Evolutionary conservation across 306 rosid genomes (phyloP), one percentile per base, ranked within the genome.

Genomic region (Cicer arietinum): DNA sequence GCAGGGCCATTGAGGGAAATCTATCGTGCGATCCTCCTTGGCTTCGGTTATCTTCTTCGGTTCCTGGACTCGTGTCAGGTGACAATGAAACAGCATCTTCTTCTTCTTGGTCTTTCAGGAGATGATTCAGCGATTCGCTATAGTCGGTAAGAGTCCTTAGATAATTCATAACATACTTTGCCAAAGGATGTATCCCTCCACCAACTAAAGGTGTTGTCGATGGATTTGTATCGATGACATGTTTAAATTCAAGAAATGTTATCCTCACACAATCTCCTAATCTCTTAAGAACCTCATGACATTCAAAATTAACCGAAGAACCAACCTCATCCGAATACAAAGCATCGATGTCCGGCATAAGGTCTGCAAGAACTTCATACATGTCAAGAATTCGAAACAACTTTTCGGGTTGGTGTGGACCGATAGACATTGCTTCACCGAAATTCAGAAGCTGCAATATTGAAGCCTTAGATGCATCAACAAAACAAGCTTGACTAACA

Each of bases 351-450:
- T 91, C 97, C 0, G 88, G 92, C 73, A 89, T 83, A 74, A 91
- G 90, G 71, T 86, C 97, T 2, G 78, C 81, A 1, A 94, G 81
- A 71, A 90, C 96, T 87, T 94, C 98, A 70, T 94, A 91, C 97
- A 94, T 94, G 89, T 91, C 92, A 18, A 94, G 93, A 77, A 94
- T 80, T 4, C 97, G 87, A 68, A 81, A 67, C 88, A 94, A 48
- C 69, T 94, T 94, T 76, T 94, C 96, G 0, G 98, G 98, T 18
- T 89, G 85, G 73, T 91, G 98, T 50, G 98, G 96, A 42, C 97
- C 97, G 30, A 94, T 85, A 20, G 96, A 85, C 94, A 94, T 91
- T 74, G 98, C 98, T 83, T 90, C 97, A 10, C 89, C 87, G 6
- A 94, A 94, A 81, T 91, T 91, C 82, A 94, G 82, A 80, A 94